These are phyloP conservation scores for Mycena amicta DNA, from an alignment of 768 basidiomycete genomes.

Conservation along the genomic window DNA sequence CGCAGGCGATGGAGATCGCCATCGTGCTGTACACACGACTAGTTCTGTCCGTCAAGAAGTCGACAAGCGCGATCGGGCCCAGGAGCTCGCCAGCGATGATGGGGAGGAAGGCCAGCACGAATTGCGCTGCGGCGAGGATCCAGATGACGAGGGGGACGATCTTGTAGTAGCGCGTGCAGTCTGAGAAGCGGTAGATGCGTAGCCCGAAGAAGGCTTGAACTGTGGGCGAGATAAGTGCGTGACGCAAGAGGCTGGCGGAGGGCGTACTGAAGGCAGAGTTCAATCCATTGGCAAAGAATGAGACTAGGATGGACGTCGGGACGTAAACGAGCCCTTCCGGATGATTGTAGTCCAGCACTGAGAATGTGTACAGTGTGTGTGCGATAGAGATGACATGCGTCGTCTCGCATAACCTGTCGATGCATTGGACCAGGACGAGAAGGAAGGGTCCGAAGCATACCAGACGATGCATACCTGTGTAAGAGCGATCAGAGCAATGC, in stretches of 20 bases:
- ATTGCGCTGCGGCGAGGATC: neutral
- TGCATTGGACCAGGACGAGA: too few relatives aligned
- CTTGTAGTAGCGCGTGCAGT: neutral
- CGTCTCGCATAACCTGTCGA: neutral
- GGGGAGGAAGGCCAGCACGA: neutral
- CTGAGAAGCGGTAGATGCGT: neutral
- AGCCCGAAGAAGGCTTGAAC: conserved; percentile 1
- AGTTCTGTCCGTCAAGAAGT: neutral
- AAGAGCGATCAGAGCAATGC: too few relatives aligned
- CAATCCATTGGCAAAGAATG: neutral
- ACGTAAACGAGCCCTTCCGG: neutral
- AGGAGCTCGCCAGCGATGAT: neutral
- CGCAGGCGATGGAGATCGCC: neutral
- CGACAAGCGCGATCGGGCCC: neutral
- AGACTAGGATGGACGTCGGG: neutral
- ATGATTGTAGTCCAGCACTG: neutral
- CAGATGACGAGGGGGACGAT: neutral
- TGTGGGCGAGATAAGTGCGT: too few relatives aligned
- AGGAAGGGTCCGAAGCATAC: too few relatives aligned
- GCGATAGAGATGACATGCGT: neutral
- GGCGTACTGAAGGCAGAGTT: neutral
- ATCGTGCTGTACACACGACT: neutral
- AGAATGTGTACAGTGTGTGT: neutral
- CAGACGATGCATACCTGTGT: too few relatives aligned
- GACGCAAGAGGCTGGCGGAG: neutral